Base-by-base conservation (phyloP, 192 early-diverging fungal species). In the Geranomyces michiganensis region DNA sequence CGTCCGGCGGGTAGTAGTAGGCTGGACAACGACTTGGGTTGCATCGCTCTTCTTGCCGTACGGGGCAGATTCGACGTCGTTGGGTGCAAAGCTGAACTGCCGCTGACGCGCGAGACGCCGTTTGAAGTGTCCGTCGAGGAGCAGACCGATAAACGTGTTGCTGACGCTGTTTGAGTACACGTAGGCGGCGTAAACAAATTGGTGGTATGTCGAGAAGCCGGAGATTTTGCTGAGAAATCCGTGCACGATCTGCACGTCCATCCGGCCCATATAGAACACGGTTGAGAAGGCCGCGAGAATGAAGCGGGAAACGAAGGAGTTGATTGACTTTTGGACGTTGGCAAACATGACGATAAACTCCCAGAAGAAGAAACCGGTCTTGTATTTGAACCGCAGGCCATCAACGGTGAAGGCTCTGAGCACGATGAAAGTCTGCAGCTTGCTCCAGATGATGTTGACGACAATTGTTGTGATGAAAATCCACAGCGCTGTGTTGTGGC, bases 261-360 rank as follows among this genome's bases (percentile, higher is more conserved):
- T 53, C 21, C 51, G 51, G 26, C 51, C 51, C 51, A 53, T 53
- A 17, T 53, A 53, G 51, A 53, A 53, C 6, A 15, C 7, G 15
- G 51, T 53, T 4, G 51, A 53, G 51, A 53, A 26, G 6, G 26
- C 26, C 6, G 51, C 4, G 15, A 53, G 19, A 17, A 53, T 26
- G 3, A 53, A 15, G 51, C 51, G 51, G 26, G 17, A 53, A 6
- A 53, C 3, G 51, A 53, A 53, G 6, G 51, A 3, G 51, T 53
- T 53, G 51, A 53, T 4, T 17, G 51, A n/a, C 21, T 4, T 7
- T 15, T 4, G 3, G 51, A 17, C 51, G 51, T 53, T 53, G 51
- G 51, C 19, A 26, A 53, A 53, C 51, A 53, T 53, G 51, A 53
- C 51, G 51, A 53, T 53, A 26, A 53, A 53, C 51, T 53, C 51